phyloP scores from a whole-genome alignment of 2,329 filamentous ascomycete species.

The Mollisiaceae sp. region DNA sequence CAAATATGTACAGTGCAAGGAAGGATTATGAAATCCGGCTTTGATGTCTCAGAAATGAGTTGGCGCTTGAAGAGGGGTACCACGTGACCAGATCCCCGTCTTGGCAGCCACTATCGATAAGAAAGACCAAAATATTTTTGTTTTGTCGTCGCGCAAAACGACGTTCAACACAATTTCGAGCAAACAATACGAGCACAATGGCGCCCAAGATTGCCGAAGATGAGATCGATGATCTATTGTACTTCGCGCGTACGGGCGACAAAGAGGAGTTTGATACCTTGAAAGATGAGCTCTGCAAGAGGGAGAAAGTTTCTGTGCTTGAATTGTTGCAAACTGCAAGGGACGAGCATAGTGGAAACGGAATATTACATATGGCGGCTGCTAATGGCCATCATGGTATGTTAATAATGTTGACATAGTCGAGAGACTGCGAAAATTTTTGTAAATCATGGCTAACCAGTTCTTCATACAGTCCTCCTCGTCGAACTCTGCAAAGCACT shows the following conservation, averaged over 20 bases:
- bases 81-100: background rate
- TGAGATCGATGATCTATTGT: slow-evolving; percentile 89
- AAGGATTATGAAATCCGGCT: slow-evolving; percentile 1
- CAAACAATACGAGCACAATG: slow-evolving; percentile 30
- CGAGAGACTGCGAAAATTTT: background rate
- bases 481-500: slow-evolving; percentile 52
- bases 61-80: slow-evolving; percentile 15
- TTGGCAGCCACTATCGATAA: slow-evolving; percentile 15
- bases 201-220: slow-evolving; percentile 67
- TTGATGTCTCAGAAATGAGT: slow-evolving; percentile 15
- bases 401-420: slow-evolving; percentile 29
- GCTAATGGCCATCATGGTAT: slow-evolving; percentile 86
- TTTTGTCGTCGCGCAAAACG: slow-evolving; percentile 7
- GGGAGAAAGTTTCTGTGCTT: slow-evolving; percentile 62
- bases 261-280: slow-evolving; percentile 66
- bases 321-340: slow-evolving; percentile 72
- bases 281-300: slow-evolving; percentile 64
- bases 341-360: slow-evolving; percentile 79
- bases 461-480: slow-evolving; percentile 47
- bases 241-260: slow-evolving; percentile 82
- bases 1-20: background rate
- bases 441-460: background rate
- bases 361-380: slow-evolving; percentile 85
- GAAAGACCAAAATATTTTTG: slow-evolving; percentile 9
- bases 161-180: background rate